Conservation (phyloP, 768 basidiomycete species). For the Mycena sanguinolenta region DNA sequence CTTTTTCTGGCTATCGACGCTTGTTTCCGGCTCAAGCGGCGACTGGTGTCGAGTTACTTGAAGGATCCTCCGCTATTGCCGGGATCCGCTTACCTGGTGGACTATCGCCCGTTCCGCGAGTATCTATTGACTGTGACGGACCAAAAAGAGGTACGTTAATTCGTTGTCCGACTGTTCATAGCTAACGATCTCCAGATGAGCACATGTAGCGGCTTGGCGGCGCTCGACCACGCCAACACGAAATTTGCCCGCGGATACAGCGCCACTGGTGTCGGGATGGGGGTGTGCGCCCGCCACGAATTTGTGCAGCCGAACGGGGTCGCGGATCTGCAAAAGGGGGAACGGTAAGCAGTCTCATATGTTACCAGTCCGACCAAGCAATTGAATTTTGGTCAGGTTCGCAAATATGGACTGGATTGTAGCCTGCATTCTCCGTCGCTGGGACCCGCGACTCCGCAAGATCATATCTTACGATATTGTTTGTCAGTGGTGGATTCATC, state of each 20-base stretch:
- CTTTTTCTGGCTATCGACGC: slow-evolving; percentile 39
- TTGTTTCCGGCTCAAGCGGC: slow-evolving; percentile 41
- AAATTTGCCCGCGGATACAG: too few species aligned
- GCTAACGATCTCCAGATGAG: slow-evolving; percentile 13
- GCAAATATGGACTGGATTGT: too few species aligned
- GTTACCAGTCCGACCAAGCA: too few species aligned
- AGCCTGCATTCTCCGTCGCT: background rate
- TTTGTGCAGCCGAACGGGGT: slow-evolving; percentile 33
- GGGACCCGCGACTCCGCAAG: slow-evolving; percentile 3
- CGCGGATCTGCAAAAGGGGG: slow-evolving; percentile 40
- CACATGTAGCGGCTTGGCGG: slow-evolving; percentile 31
- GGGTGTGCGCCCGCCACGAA: slow-evolving; percentile 28
- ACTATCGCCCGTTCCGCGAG: slow-evolving; percentile 9
- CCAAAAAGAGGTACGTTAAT: slow-evolving; percentile 26
- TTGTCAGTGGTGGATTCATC: slow-evolving; percentile 41
- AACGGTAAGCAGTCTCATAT: too few species aligned
- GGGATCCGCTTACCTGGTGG: slow-evolving; percentile 28
- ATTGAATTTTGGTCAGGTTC: too few species aligned
- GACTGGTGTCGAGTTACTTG: background rate
- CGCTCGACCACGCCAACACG: slow-evolving; percentile 10
- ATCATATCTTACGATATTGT: slow-evolving; percentile 43
- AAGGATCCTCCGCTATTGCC: slow-evolving; percentile 23
- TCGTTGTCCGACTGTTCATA: too few species aligned
- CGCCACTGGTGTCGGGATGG: too few species aligned
- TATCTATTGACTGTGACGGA: slow-evolving; percentile 9